phyloP scores from a whole-genome alignment of 73 alveolate genomes.

The Tetrahymena malaccensis region DNA sequence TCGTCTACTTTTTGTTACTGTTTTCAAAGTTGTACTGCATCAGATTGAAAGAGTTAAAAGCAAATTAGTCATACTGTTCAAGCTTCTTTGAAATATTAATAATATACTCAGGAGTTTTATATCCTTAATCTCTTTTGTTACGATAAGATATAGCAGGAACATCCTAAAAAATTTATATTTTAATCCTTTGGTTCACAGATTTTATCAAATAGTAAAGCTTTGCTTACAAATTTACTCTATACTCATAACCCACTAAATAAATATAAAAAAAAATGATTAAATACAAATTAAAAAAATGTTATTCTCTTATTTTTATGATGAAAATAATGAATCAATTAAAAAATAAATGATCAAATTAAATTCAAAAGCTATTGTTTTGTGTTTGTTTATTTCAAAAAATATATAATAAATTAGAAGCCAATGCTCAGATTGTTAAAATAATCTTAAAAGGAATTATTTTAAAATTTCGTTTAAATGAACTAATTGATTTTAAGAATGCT shows the following conservation, averaged over 20 bases:
- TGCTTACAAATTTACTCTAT: not conserved
- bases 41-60: not conserved
- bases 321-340: too few species aligned
- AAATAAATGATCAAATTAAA: too few species aligned
- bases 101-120: not conserved
- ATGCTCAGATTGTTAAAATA: too few species aligned
- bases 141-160: not conserved
- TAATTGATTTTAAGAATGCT: too few species aligned
- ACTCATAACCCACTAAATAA: not conserved
- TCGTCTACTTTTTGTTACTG: not conserved
- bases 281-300: too few species aligned
- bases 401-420: too few species aligned
- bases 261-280: too few species aligned
- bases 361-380: too few species aligned
- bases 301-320: too few species aligned
- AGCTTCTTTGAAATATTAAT: not conserved
- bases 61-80: not conserved
- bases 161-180: not conserved
- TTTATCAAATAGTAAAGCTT: not conserved
- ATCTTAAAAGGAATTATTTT: too few species aligned
- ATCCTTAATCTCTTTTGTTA: not conserved
- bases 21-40: not conserved
- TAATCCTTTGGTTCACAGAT: not conserved
- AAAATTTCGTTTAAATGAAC: too few species aligned
- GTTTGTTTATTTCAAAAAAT: too few species aligned